Percentiles rank a stretch among this genome's conserved stretches.
These are phyloP conservation scores for Fusarium haematococcum DNA, from an alignment of 2,329 filamentous ascomycete genomes.

Conservation along the genomic window DNA sequence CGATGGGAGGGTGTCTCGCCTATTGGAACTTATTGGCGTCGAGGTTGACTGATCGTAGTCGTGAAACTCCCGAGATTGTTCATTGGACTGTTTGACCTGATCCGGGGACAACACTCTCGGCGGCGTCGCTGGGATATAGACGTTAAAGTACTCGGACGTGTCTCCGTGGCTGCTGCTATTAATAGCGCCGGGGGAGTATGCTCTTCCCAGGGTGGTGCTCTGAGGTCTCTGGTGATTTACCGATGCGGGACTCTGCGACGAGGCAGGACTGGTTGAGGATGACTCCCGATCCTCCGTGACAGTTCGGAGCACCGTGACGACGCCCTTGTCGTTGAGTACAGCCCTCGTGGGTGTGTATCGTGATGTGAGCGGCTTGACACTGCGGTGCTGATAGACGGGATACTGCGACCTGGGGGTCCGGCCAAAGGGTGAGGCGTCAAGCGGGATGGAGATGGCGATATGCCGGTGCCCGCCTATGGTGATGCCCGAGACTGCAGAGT, in stretches of 20 bases:
- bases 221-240: conserved; percentile 7
- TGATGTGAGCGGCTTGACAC: conserved; percentile 27
- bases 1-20: conserved; percentile 27
- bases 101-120: conserved; percentile 35
- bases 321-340: conserved; percentile 50
- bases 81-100: conserved; percentile 38
- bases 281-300: conserved; percentile 43
- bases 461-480: conserved; percentile 66
- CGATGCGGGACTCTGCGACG: conserved; percentile 20
- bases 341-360: conserved; percentile 45
- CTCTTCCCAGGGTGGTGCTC: conserved; percentile 3
- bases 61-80: conserved; percentile 30
- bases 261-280: conserved; percentile 24
- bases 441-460: conserved; percentile 71
- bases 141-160: conserved; percentile 37
- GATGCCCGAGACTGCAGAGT: conserved; percentile 66
- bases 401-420: conserved; percentile 49
- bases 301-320: conserved; percentile 51
- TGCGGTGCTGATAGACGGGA: conserved; percentile 43
- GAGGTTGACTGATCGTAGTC: conserved; percentile 7
- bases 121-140: conserved; percentile 33
- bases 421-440: conserved; percentile 60
- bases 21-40: not conserved
- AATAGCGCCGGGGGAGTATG: conserved; percentile 6
- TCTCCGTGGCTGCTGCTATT: conserved; percentile 29